Conservation (phyloP, 2,329 filamentous ascomycete genomes). For the Penicillium freii region DNA sequence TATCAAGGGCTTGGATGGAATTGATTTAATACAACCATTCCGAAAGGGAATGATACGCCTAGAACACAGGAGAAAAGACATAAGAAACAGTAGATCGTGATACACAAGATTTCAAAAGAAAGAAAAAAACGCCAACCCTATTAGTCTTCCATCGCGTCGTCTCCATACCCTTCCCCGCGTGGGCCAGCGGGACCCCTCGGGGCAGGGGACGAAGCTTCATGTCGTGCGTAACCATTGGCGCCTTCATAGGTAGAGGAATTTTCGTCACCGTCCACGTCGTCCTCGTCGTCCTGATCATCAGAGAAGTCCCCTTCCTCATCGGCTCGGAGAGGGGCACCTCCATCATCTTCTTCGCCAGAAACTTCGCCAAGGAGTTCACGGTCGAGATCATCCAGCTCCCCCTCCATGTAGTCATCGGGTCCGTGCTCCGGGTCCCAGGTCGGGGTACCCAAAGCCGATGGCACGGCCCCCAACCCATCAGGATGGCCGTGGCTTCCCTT, state of each 20-base stretch:
- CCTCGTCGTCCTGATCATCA: conserved; percentile 37
- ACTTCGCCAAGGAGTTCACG: conserved; percentile 39
- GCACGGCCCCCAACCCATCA: conserved; percentile 16
- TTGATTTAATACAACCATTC: conserved; percentile 2
- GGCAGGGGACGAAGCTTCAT: conserved; percentile 33
- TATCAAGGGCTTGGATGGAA: neutral
- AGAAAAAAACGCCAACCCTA: neutral
- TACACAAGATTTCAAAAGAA: conserved; percentile 8
- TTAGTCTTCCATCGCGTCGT: conserved; percentile 33
- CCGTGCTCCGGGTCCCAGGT: conserved; percentile 25
- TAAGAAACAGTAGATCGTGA: conserved; percentile 11
- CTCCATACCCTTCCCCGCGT: conserved; percentile 25
- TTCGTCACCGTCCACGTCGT: conserved; percentile 28
- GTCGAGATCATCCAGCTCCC: conserved; percentile 40
- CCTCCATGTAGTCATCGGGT: conserved; percentile 31
- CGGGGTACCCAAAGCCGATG: conserved; percentile 24
- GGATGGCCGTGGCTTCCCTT: conserved; percentile 29
- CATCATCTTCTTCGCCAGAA: conserved; percentile 37
- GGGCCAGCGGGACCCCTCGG: conserved; percentile 17
- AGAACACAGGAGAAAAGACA: conserved; percentile 3
- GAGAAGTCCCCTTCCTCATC: conserved; percentile 32
- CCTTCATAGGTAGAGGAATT: conserved; percentile 35
- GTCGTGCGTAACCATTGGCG: conserved; percentile 34
- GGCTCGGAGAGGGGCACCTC: conserved; percentile 18
- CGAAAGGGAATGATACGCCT: neutral